Evolutionary conservation across 2,329 filamentous ascomycete species (phyloP), one percentile per base, ranked within the genome.

Genomic region (Colletotrichum eleusines): DNA sequence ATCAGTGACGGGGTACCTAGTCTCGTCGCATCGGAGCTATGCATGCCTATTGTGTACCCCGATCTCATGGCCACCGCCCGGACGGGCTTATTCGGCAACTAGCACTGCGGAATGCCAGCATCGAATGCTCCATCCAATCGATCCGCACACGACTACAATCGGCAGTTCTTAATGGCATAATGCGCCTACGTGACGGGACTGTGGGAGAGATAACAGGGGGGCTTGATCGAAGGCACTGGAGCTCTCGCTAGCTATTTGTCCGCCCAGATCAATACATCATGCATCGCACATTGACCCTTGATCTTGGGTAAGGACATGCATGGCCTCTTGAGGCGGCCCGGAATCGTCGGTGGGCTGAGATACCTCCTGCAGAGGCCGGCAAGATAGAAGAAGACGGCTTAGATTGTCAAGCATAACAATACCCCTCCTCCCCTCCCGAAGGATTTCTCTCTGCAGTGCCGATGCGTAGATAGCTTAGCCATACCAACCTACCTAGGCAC

Each of bases 131-230:
- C 60, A 16, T 71, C 51, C 46, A 28, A 68, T 51, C 57, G 23
- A 35, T 58, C 59, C 54, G 53, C 44, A 31, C 48, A 23, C 69
- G 69, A 51, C 58, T 69, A 58, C 31, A 26, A 23, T 59, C 65
- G 65, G 63, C 51, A 46, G 28, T 48, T 18, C 20, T 9, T 42
- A 26, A 66, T 51, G 57, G 44, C 57, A 61, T 12, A 53, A 6
- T 9, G 12, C 16, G 5, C 31, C 63, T 63, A 62, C 63, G 63
- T 70, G 67, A 62, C 14, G n/a, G 46, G 58, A 50, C 64, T 31
- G 58, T 48, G 8, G 11, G 18, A 64, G 65, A 40, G 51, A 31
- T 16, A 60, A 44, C 26, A n/a, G 40, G n/a, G n/a, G 9, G 54
- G 38, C 26, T 63, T 50, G 61, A 31, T n/a, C 26, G 8, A 59